Evolutionary conservation across 805 yeast genomes (phyloP), one percentile per base, ranked within the genome.

Genomic region (Pichia heedii): DNA sequence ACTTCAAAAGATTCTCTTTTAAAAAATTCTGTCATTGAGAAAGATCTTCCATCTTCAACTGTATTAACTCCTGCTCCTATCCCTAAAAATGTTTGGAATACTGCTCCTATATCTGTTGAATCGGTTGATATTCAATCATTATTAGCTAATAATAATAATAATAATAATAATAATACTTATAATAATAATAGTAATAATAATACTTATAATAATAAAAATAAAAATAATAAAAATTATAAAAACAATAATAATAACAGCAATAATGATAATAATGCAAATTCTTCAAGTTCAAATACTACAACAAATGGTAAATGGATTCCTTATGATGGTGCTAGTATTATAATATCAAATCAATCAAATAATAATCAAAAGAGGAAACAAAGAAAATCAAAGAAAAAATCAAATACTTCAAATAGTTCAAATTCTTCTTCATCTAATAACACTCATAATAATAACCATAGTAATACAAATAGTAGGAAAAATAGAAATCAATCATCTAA

Each of bases 241-340:
- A 5, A 13, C 11, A 24, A 24, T 12, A 35, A 54, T n/a, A 41
- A 33, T n/a, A 37, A 35, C 13, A 22, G 26, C 20, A 36, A 39
- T 22, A 41, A 29, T 12, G 13, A 18, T 4, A 43, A 20, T 27
- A 30, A 29, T 16, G 4, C 37, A 5, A 11, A 27, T 27, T 40
- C 40, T 13, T 50, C 58, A 45, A 54, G 55, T 41, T 51, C 57
- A 46, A 5, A 18, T 1, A 13, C 42, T 13, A 38, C 62, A 15
- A 78, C 79, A 44, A 77, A 74, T 54, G 82, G 76, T 54, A 83
- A 81, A 58, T 80, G 86, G 85, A 73, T 79, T 33, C 86, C 86
- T n/a, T 76, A 74, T 58, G 71, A 76, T 52, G 84, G 75, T 35
- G 56, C 63, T 18, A 74, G 74, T 39, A 71, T 71, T 22, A 65